Evolutionary conservation across 768 basidiomycete genomes (phyloP), one percentile per base, ranked within the genome.

Genomic region (Termitomyces sp.): DNA sequence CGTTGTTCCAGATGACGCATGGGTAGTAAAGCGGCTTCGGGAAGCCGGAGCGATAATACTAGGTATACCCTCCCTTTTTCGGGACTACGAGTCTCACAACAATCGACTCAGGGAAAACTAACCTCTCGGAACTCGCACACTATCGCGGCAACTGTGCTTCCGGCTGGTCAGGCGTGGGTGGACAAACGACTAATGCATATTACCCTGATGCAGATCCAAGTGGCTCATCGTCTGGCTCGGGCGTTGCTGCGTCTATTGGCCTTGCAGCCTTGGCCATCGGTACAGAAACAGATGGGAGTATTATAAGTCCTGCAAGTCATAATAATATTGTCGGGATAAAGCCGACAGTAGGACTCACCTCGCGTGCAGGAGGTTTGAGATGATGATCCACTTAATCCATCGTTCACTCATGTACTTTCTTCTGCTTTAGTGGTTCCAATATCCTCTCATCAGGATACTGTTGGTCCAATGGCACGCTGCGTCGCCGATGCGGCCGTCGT

Each of bases 301-400:
- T 83, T 28, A 76, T 72, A 6, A 79, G 74, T 54, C 84, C 81
- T 24, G 64, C 77, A 0, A 71, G 71, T 58, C 66, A 74, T 17
- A 83, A 83, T 50, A 83, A 83, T 55, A 49, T 83, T 5, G 83
- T 72, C 2, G 83, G 82, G 0, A 79, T 85, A 41, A 83, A 83
- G 58, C 80, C 84, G 0, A 84, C 79, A 1, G 74, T 84, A 12
- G 83, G 83, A 0, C 64, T 83, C 26, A 82, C 80, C 0, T 83
- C 82, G 5, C 73, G 81, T 10, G 77, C 79, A 11, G 84, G 83
- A 66, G 83, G 83, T 80, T 51, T 34, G 66, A 45, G 22, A 24
- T 11, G 9, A 5, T 10, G 2, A 26, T 45, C 17, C 8, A 8
- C 45, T 41, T 22, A 11, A 15, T 42, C 24, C 15, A 14, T 52